These are phyloP conservation scores for Rasamsonia emersonii DNA, from an alignment of 2,329 filamentous ascomycete genomes.

Conservation along the genomic window DNA sequence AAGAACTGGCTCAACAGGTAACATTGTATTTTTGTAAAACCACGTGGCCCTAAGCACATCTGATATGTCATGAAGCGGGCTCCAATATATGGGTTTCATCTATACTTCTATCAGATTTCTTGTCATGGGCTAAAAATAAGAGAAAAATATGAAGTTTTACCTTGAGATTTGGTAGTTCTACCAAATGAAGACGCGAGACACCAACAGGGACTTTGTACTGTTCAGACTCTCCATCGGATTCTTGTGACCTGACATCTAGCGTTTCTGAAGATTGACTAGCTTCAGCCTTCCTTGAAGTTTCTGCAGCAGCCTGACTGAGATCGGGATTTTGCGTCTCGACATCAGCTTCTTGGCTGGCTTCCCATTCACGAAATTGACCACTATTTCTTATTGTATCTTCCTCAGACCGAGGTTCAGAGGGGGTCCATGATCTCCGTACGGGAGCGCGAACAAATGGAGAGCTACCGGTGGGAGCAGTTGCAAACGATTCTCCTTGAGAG, in stretches of 20 bases:
- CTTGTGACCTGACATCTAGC: slow-evolving; percentile 6
- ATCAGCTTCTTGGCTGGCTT: too few species aligned
- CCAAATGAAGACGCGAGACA: slow-evolving; percentile 79
- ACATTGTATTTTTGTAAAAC: slow-evolving; percentile 96
- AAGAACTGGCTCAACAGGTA: slow-evolving; percentile 73
- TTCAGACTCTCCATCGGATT: slow-evolving; percentile 20
- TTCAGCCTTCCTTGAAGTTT: too few species aligned
- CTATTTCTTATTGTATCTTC: slow-evolving; percentile 17
- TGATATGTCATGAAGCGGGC: slow-evolving; percentile 79
- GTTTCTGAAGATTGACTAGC: too few species aligned
- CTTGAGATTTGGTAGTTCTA: slow-evolving; percentile 65
- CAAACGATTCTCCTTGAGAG: slow-evolving; percentile 18
- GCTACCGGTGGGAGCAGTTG: slow-evolving; percentile 37
- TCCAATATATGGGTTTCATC: slow-evolving; percentile 99
- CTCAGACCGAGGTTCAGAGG: slow-evolving; percentile 22
- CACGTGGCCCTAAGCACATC: slow-evolving; percentile 79
- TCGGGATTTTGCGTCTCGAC: too few species aligned
- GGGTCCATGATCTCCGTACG: slow-evolving; percentile 19
- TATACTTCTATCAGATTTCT: slow-evolving; percentile 27
- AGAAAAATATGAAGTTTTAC: slow-evolving; percentile 14
- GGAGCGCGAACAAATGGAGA: slow-evolving; percentile 41
- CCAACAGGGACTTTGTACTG: slow-evolving; percentile 68
- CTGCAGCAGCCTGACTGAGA: too few species aligned
- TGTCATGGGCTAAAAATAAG: not conserved
- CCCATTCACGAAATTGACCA: not conserved